Evolutionary conservation across 2,329 filamentous ascomycete genomes (phyloP).

Genomic region (Sclerotinia minor): DNA sequence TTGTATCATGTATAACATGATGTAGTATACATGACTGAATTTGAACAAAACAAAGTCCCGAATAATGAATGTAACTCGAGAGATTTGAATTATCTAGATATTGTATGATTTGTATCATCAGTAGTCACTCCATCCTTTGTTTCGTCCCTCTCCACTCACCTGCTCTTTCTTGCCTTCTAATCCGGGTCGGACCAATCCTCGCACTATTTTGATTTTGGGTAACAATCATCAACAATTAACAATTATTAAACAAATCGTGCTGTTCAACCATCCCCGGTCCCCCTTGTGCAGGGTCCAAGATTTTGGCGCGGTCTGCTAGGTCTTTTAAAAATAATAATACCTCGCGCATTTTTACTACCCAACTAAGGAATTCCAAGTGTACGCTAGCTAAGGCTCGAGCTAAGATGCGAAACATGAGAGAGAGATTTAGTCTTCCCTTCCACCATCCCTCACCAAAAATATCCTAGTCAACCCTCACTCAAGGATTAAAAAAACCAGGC

Average conservation of each 20-base stretch:
- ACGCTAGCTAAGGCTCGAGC: neutral
- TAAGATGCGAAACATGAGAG: neutral
- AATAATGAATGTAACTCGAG: no score
- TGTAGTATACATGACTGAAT: no score
- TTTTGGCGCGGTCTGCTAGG: conserved; percentile 7
- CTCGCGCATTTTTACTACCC: neutral
- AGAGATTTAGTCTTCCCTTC: no score
- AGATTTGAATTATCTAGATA: no score
- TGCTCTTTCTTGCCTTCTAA: neutral
- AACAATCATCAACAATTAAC: conserved; percentile 17
- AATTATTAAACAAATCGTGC: no score
- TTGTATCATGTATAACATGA: neutral
- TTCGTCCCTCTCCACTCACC: neutral
- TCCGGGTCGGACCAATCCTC: conserved; percentile 13
- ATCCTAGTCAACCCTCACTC: no score
- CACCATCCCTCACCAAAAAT: no score
- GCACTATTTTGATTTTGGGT: neutral
- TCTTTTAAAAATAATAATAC: no score
- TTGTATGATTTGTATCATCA: neutral
- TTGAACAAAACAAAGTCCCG: no score
- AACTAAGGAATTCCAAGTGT: neutral
- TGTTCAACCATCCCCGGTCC: conserved; percentile 20
- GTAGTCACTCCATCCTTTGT: neutral
- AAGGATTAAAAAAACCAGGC: no score
- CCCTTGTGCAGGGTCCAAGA: conserved; percentile 3